phyloP scores from a whole-genome alignment of 805 yeast genomes.

The Schwanniomyces polymorphus region DNA sequence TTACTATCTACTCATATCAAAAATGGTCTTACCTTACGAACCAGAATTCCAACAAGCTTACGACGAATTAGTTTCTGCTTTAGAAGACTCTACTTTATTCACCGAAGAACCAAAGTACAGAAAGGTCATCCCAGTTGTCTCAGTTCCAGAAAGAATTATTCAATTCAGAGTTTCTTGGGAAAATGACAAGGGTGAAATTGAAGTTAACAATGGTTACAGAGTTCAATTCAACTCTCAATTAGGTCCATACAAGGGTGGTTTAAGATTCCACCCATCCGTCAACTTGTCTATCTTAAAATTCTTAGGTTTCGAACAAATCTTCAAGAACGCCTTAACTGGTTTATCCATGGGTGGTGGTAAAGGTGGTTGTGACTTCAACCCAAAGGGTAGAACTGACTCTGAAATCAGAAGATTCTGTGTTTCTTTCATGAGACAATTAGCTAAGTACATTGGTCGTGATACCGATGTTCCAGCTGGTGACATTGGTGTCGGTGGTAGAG shows the following conservation, averaged over 20 bases:
- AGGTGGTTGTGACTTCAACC: conserved; percentile 98
- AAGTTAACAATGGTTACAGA: conserved; percentile 96
- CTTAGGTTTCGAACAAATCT: conserved; percentile 97
- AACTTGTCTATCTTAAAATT: conserved; percentile 93
- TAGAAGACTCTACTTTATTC: conserved; percentile 90
- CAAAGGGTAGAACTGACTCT: conserved; percentile 88
- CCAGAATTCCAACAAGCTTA: conserved; percentile 99
- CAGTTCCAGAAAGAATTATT: conserved; percentile 93
- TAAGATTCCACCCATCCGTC: conserved; percentile 96
- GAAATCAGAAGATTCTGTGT: conserved; percentile 97
- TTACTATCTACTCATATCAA: conserved; percentile 8
- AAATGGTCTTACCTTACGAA: conserved; percentile 83
- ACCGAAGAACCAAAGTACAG: conserved; percentile 85
- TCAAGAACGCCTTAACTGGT: conserved; percentile 97
- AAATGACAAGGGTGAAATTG: conserved; percentile 86
- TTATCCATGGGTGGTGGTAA: conserved; percentile 99
- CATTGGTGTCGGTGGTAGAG: conserved; percentile 97
- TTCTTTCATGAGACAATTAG: conserved; percentile 92
- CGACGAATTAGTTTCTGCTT: conserved; percentile 85
- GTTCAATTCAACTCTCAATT: conserved; percentile 97
- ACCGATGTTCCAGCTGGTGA: conserved; percentile 99
- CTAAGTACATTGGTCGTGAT: conserved; percentile 94
- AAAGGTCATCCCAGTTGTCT: conserved; percentile 83
- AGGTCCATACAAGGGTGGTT: conserved; percentile 99
- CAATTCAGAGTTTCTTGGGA: conserved; percentile 99